Conservation (phyloP, 2,329 filamentous ascomycete species). For the Microsporum canis region DNA sequence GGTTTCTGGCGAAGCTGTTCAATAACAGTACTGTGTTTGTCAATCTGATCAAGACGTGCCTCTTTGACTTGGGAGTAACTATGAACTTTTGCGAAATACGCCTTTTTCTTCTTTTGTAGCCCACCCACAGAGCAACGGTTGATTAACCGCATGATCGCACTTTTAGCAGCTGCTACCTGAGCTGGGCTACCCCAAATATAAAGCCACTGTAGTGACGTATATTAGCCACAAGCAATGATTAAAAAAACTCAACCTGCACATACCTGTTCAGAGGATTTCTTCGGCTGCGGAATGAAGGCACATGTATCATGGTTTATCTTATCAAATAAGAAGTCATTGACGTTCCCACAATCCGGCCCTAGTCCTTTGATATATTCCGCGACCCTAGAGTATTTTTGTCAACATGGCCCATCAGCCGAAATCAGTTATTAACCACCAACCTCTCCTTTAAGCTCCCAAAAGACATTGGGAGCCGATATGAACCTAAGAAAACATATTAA, state of each 20-base stretch:
- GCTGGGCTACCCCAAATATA: constrained; percentile 20
- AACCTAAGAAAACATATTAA: neutral
- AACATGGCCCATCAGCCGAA: neutral
- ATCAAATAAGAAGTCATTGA: constrained; percentile 15
- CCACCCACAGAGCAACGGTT: constrained; percentile 6
- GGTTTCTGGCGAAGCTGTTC: constrained; percentile 21
- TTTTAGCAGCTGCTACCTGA: constrained; percentile 18
- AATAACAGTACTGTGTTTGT: constrained; percentile 18
- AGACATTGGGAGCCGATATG: constrained; percentile 2
- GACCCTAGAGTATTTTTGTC: neutral
- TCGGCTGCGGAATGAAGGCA: constrained; percentile 20
- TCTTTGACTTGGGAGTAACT: constrained; percentile 20
- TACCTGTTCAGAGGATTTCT: constrained; percentile 18
- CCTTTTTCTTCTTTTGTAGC: constrained; percentile 14
- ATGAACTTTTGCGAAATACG: constrained; percentile 19
- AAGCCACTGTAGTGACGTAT: constrained; percentile 15
- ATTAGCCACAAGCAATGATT: neutral
- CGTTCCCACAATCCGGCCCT: neutral
- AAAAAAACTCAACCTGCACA: neutral
- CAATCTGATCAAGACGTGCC: constrained; percentile 16
- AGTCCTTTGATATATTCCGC: neutral
- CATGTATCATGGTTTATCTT: constrained; percentile 20
- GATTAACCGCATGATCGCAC: constrained; percentile 15
- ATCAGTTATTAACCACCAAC: neutral
- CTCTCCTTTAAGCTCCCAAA: constrained; percentile 8